A percentile compares a stretch with the other conserved stretches of the same genome.
Evolutionary conservation across 2,329 filamentous ascomycete genomes (phyloP).

Genomic region (Aureobasidium sp.): DNA sequence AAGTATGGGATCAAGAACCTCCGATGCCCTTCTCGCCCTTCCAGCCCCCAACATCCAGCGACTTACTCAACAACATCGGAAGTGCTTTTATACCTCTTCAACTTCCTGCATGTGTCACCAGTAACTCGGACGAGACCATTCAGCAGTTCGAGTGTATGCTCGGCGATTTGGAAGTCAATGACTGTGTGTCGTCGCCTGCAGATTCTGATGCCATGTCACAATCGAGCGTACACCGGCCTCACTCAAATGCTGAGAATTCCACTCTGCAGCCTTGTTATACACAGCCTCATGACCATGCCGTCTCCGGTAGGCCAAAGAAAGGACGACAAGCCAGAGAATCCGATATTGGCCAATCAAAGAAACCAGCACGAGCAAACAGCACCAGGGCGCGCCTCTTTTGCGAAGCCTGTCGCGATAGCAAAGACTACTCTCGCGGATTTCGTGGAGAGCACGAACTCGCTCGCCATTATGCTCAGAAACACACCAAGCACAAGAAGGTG

Average conservation of each 20-base stretch:
- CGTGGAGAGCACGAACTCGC: slow-evolving; percentile 73
- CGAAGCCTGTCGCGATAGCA: slow-evolving; percentile 44
- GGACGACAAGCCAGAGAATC: neutral
- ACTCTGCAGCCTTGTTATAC: neutral
- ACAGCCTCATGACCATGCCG: neutral
- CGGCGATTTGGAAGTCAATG: neutral
- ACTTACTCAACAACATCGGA: neutral
- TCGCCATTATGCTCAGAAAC: slow-evolving; percentile 52
- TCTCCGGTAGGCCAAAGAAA: neutral
- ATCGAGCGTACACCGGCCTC: no score
- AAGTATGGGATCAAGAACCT: slow-evolving; percentile 2
- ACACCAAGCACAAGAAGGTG: slow-evolving; percentile 50
- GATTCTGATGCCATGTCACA: neutral
- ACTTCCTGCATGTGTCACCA: neutral
- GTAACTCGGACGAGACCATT: neutral
- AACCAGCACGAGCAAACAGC: slow-evolving; percentile 37
- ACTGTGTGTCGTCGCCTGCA: neutral
- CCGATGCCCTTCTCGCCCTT: neutral
- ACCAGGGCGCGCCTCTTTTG: slow-evolving; percentile 58
- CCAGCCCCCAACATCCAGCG: neutral
- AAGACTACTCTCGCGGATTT: slow-evolving; percentile 67
- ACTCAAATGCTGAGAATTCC: neutral
- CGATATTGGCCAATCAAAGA: neutral
- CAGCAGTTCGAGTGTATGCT: neutral
- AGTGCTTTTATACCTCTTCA: neutral